Conservation (phyloP, 1,284 basidiomycete genomes). For the Porogramme epimiltina region DNA sequence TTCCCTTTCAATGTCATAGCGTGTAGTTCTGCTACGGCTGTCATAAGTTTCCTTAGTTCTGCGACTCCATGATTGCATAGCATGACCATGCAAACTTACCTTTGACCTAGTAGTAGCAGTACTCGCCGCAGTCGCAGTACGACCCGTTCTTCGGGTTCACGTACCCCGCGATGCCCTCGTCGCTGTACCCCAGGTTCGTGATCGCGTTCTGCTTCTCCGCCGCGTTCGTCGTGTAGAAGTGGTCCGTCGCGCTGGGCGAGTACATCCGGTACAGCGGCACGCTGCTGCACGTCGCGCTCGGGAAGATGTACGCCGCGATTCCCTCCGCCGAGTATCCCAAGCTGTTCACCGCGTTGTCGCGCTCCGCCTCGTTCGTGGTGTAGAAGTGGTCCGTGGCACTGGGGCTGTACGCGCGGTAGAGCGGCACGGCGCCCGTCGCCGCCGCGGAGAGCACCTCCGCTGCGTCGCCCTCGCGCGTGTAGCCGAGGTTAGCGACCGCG, state of each 20-base stretch:
- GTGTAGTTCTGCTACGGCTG: too few relatives aligned
- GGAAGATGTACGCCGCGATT: slow-evolving; percentile 2
- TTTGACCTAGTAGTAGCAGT: too few relatives aligned
- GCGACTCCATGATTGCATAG: too few relatives aligned
- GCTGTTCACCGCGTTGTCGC: neutral
- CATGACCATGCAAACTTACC: too few relatives aligned
- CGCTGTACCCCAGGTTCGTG: neutral
- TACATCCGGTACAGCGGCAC: slow-evolving; percentile 14
- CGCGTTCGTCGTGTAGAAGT: slow-evolving; percentile 13
- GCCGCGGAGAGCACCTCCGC: slow-evolving; percentile 8
- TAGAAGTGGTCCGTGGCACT: slow-evolving; percentile 7
- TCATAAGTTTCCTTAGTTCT: too few relatives aligned
- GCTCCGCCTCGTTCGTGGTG: slow-evolving; percentile 2
- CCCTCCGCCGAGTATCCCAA: slow-evolving; percentile 3
- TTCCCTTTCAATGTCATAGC: too few relatives aligned
- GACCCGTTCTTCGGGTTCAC: neutral
- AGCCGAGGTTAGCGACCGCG: slow-evolving; percentile 8
- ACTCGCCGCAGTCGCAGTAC: neutral
- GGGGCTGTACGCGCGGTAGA: slow-evolving; percentile 12
- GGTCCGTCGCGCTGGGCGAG: slow-evolving; percentile 1
- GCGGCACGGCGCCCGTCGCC: slow-evolving; percentile 6
- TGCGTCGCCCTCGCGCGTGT: slow-evolving; percentile 13
- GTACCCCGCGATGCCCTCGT: slow-evolving; percentile 7
- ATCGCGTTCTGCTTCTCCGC: slow-evolving; percentile 4
- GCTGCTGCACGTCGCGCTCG: neutral